Evolutionary conservation across 352 stramenopile genomes (phyloP).

Genomic region (Phytophthora megakarya): DNA sequence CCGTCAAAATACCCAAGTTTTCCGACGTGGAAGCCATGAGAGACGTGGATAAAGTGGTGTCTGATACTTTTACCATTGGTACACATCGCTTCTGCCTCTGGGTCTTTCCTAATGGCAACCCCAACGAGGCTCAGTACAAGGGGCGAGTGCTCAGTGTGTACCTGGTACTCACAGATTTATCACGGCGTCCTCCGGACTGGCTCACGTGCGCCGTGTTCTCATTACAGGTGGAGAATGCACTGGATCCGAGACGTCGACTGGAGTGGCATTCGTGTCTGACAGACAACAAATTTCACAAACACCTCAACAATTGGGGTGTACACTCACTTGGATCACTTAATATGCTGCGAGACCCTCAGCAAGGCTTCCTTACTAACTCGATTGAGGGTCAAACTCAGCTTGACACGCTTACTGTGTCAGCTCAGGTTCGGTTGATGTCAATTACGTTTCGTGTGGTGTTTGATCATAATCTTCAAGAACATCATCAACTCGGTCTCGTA

Average conservation of each 20-base stretch:
- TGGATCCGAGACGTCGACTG: slow-evolving; percentile 49
- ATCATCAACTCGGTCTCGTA: slow-evolving; percentile 63
- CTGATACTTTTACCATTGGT: slow-evolving; percentile 71
- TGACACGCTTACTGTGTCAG: slow-evolving; percentile 63
- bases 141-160: slow-evolving; percentile 76
- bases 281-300: slow-evolving; percentile 82
- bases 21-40: slow-evolving; percentile 29
- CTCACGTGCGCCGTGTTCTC: slow-evolving; percentile 84
- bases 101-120: slow-evolving; percentile 83
- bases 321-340: slow-evolving; percentile 70
- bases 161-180: slow-evolving; percentile 77
- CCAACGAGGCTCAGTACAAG: slow-evolving; percentile 75
- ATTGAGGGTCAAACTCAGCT: slow-evolving; percentile 25
- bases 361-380: slow-evolving; percentile 47
- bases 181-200: slow-evolving; percentile 57
- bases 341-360: slow-evolving; percentile 56
- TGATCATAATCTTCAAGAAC: slow-evolving; percentile 51
- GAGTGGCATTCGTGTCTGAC: slow-evolving; percentile 83
- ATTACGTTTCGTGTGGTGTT: slow-evolving; percentile 82
- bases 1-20: slow-evolving; percentile 65
- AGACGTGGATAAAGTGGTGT: slow-evolving; percentile 72
- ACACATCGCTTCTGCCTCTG: slow-evolving; percentile 80
- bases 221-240: slow-evolving; percentile 61
- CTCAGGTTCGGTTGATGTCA: slow-evolving; percentile 75
- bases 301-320: slow-evolving; percentile 84